Evolutionary conservation across 2,329 filamentous ascomycete genomes (phyloP).

Genomic region (Ophiosphaerella korrae): DNA sequence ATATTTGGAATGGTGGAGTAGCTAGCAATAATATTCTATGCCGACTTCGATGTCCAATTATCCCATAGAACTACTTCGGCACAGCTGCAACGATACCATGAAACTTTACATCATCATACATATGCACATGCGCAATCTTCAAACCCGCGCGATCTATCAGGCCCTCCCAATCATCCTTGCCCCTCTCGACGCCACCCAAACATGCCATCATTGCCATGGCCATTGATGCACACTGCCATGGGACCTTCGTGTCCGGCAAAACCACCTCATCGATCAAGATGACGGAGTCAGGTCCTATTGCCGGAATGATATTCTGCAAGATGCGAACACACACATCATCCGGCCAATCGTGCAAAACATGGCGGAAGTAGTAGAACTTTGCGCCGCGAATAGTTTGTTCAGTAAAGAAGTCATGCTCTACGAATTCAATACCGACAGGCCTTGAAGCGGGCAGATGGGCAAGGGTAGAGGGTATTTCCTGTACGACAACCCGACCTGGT

Average conservation of each 20-base stretch:
- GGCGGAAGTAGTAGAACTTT: conserved; percentile 40
- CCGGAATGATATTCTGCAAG: conserved; percentile 28
- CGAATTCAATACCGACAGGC: conserved; percentile 32
- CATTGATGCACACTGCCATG: conserved; percentile 39
- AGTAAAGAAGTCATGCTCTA: conserved; percentile 41
- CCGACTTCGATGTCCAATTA: too few relatives aligned
- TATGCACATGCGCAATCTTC: conserved; percentile 28
- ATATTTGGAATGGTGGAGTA: too few relatives aligned
- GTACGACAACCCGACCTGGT: conserved; percentile 27
- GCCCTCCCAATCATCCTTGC: conserved; percentile 20
- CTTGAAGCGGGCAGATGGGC: conserved; percentile 10
- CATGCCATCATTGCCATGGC: conserved; percentile 32
- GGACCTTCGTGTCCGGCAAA: conserved; percentile 32
- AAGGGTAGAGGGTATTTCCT: conserved; percentile 34
- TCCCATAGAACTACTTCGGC: conserved; percentile 7
- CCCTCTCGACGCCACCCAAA: conserved; percentile 35
- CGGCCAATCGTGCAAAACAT: conserved; percentile 43
- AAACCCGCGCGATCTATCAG: conserved; percentile 31
- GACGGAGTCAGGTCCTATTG: conserved; percentile 33
- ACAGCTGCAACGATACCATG: conserved; percentile 29
- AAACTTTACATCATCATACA: conserved; percentile 31
- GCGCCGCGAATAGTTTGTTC: conserved; percentile 34
- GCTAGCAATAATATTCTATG: too few relatives aligned
- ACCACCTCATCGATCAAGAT: conserved; percentile 42
- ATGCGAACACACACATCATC: conserved; percentile 35